phyloP scores from a whole-genome alignment of 192 early-diverging fungal genomes.

The Lobosporangium transversale region DNA sequence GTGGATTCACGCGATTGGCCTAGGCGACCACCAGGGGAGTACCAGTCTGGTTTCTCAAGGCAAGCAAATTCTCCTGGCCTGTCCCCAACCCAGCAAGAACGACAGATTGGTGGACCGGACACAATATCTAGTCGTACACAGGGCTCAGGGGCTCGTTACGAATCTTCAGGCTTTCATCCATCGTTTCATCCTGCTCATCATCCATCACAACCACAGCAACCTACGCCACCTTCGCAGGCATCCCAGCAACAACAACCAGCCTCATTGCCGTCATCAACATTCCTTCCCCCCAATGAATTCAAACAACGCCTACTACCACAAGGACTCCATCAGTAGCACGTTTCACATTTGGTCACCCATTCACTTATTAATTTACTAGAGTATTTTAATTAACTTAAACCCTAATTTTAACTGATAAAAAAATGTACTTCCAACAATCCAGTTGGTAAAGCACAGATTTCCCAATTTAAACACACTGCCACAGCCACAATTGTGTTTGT shows the following conservation, averaged over 20 bases:
- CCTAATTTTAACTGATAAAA: too few species aligned
- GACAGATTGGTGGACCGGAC: neutral
- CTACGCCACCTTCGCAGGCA: slow-evolving; percentile 1
- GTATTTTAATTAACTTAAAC: too few species aligned
- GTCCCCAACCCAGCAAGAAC: neutral
- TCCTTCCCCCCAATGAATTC: slow-evolving; percentile 12
- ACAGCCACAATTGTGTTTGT: too few species aligned
- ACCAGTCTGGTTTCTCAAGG: slow-evolving; percentile 11
- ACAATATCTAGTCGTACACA: too few species aligned
- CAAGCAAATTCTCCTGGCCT: slow-evolving; percentile 7
- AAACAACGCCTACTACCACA: slow-evolving; percentile 14
- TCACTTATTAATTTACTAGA: too few species aligned
- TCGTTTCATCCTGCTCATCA: slow-evolving; percentile 15
- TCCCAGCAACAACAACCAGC: slow-evolving; percentile 10
- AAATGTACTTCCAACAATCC: too few species aligned
- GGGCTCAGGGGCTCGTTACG: slow-evolving; percentile 9
- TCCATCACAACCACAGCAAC: slow-evolving; percentile 5
- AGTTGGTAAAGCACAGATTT: too few species aligned
- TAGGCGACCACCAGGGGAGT: slow-evolving; percentile 15
- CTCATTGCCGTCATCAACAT: slow-evolving; percentile 7
- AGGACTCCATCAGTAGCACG: neutral
- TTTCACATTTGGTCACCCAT: slow-evolving; percentile 6
- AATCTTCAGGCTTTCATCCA: slow-evolving; percentile 20
- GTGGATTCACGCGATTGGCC: slow-evolving; percentile 33
- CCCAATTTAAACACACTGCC: too few species aligned